A percentile compares a stretch with the other conserved stretches of the same genome.
Evolutionary conservation across 352 stramenopile genomes (phyloP).

Genomic region (Pythium chondricola): DNA sequence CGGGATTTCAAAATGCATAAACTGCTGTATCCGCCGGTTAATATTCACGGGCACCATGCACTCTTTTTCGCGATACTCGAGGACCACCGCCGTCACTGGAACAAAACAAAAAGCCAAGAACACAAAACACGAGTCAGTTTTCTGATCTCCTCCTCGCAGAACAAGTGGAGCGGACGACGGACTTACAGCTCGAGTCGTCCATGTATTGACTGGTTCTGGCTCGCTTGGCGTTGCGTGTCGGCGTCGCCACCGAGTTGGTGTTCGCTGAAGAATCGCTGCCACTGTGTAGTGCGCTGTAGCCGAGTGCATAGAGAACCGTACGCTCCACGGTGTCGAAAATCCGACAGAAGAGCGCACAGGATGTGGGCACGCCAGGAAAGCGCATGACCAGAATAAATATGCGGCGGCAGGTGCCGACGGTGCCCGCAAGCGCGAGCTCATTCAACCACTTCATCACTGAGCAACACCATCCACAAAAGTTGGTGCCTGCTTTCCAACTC

Average conservation of each 20-base stretch:
- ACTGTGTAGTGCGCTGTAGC: background rate
- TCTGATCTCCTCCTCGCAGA: background rate
- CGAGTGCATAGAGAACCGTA: constrained; percentile 32
- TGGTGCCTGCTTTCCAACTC: background rate
- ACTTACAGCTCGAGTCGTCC: constrained; percentile 59
- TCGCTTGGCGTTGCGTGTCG: constrained; percentile 14
- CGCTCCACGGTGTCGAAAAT: constrained; percentile 69
- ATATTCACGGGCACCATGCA: constrained; percentile 75
- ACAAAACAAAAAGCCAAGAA: constrained; percentile 6
- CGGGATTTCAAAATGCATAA: constrained; percentile 87
- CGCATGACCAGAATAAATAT: constrained; percentile 77
- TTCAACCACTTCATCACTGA: constrained; percentile 53
- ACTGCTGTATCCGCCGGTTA: constrained; percentile 79
- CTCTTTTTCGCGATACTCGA: constrained; percentile 86
- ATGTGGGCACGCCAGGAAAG: constrained; percentile 61
- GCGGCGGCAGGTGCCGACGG: constrained; percentile 50
- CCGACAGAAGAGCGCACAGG: constrained; percentile 59
- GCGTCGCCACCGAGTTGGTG: constrained; percentile 16
- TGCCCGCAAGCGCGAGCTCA: constrained; percentile 34
- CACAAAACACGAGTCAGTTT: background rate
- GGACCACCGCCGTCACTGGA: constrained; percentile 74
- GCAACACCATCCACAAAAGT: background rate
- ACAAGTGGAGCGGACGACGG: background rate
- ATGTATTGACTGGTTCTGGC: constrained; percentile 43
- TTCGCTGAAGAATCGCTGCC: background rate